These are phyloP conservation scores for Benincasa hispida DNA, from an alignment of 306 rosid species.

Conservation along the genomic window DNA sequence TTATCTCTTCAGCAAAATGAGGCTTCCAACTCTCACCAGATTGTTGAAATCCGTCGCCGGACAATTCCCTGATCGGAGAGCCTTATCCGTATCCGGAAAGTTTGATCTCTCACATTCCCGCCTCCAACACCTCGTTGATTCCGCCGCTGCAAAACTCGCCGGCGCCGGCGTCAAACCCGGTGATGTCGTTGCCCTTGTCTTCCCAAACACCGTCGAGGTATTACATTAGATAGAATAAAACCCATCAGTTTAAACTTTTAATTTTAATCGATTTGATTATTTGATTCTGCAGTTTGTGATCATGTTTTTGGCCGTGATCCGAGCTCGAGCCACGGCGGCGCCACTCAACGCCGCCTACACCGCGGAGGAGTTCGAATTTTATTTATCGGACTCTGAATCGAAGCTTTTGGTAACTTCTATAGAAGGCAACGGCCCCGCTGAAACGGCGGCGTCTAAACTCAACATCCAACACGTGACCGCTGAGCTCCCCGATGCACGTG, in stretches of 20 bases:
- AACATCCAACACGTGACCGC: constrained; percentile 26
- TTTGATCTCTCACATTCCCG: constrained; percentile 33
- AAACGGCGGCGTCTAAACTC: constrained; percentile 44
- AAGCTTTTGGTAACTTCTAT: constrained; percentile 38
- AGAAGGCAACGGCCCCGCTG: constrained; percentile 41
- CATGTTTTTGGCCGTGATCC: constrained; percentile 42
- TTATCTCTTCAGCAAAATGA: constrained; percentile 12
- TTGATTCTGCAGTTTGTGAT: constrained; percentile 30
- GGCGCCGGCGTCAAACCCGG: constrained; percentile 29
- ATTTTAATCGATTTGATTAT: neutral
- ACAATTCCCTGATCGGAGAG: constrained; percentile 27
- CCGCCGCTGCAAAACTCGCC: constrained; percentile 29
- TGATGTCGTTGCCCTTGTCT: constrained; percentile 53
- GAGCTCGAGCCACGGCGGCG: constrained; percentile 53
- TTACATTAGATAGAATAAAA: neutral
- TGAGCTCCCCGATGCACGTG: constrained; percentile 9
- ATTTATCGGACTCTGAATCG: constrained; percentile 38
- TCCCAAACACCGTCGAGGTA: constrained; percentile 56
- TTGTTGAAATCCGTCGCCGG: constrained; percentile 21
- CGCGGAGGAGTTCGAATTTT: constrained; percentile 50
- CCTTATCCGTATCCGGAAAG: constrained; percentile 35
- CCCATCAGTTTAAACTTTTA: neutral
- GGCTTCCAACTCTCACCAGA: constrained; percentile 25
- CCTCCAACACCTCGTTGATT: constrained; percentile 29
- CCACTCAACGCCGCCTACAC: constrained; percentile 55